phyloP scores from a whole-genome alignment of 345 rosid genomes.

The Turnera subulata region DNA sequence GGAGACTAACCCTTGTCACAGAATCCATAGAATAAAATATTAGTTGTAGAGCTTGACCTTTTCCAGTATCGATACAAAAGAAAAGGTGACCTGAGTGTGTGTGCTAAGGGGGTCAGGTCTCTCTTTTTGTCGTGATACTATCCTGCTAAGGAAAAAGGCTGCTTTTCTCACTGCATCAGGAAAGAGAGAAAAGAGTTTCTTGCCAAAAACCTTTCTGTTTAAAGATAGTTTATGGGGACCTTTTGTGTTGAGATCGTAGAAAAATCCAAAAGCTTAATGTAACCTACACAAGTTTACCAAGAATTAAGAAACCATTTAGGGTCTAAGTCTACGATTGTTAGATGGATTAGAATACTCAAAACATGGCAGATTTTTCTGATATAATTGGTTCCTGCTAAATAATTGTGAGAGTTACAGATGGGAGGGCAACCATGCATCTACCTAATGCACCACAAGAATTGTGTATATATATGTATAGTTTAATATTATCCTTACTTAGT shows the following conservation, averaged over 20 bases:
- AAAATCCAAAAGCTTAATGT: constrained; percentile 24
- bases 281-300: constrained; percentile 3
- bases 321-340: not conserved
- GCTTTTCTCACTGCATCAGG: constrained; percentile 12
- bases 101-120: constrained; percentile 18
- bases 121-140: constrained; percentile 32
- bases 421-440: not conserved
- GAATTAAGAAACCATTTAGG: not conserved
- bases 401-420: not conserved
- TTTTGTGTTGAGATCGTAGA: constrained; percentile 28
- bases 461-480: constrained; percentile 9
- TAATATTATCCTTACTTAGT: not conserved
- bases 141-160: constrained; percentile 11
- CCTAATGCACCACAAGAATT: constrained; percentile 10
- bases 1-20: constrained; percentile 40
- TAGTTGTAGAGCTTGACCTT: constrained; percentile 18
- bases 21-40: constrained; percentile 35
- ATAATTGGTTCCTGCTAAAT: too few relatives aligned
- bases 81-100: constrained; percentile 10
- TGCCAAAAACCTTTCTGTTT: constrained; percentile 12
- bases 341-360: not conserved
- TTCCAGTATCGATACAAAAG: constrained; percentile 25
- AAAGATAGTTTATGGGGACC: constrained; percentile 8
- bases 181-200: constrained; percentile 5
- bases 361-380: not conserved